Conservation (phyloP, 2,329 filamentous ascomycete genomes). For the Didymella segeticola region DNA sequence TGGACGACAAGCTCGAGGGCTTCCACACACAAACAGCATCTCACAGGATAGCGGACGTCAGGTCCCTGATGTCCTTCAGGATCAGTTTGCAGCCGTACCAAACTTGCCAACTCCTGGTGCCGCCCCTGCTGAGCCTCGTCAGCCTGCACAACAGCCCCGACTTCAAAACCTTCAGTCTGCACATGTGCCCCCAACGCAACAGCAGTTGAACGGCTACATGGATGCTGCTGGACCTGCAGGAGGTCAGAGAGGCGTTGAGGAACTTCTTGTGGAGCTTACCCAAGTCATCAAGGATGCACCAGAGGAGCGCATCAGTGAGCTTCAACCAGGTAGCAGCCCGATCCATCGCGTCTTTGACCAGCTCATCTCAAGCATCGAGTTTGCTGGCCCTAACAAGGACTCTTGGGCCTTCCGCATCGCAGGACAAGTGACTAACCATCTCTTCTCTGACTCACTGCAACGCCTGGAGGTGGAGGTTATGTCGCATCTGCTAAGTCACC, state of each 20-base stretch:
- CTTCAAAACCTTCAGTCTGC: slow-evolving; percentile 47
- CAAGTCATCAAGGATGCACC: slow-evolving; percentile 62
- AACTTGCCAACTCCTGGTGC: slow-evolving; percentile 69
- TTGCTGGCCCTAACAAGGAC: slow-evolving; percentile 62
- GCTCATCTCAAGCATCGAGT: slow-evolving; percentile 60
- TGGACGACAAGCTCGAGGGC: slow-evolving; percentile 79
- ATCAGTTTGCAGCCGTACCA: slow-evolving; percentile 65
- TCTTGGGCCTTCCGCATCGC: slow-evolving; percentile 62
- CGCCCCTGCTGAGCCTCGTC: slow-evolving; percentile 65
- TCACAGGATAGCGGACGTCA: slow-evolving; percentile 67
- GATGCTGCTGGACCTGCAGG: slow-evolving; percentile 50
- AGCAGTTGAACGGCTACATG: slow-evolving; percentile 67
- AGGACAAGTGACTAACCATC: slow-evolving; percentile 61
- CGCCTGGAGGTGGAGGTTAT: slow-evolving; percentile 69
- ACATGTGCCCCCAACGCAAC: slow-evolving; percentile 49
- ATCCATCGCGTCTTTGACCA: slow-evolving; percentile 66
- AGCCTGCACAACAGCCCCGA: slow-evolving; percentile 58
- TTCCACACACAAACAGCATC: slow-evolving; percentile 61
- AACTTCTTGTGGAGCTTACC: slow-evolving; percentile 63
- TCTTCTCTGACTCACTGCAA: slow-evolving; percentile 63
- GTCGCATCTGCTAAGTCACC: slow-evolving; percentile 64
- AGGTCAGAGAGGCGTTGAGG: slow-evolving; percentile 58
- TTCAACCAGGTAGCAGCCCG: slow-evolving; percentile 58
- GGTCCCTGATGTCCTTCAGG: slow-evolving; percentile 68
- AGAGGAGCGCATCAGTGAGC: slow-evolving; percentile 65